Evolutionary conservation across 345 rosid genomes (phyloP).

Genomic region (Hypericum androsaemum): DNA sequence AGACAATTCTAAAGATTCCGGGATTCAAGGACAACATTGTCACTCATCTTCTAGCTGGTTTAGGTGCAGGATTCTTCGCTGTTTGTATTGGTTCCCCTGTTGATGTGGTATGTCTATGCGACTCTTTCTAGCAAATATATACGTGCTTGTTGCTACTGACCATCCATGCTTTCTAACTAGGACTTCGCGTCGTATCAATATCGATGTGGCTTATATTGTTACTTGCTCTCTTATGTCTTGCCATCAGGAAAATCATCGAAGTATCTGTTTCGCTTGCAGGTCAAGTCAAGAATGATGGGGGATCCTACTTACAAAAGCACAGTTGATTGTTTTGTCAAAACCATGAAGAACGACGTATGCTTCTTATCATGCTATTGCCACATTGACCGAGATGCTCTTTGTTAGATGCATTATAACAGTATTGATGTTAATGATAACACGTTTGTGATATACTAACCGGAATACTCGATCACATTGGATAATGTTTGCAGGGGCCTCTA

Average conservation of each 20-base stretch:
- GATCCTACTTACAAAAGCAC: conserved; percentile 88
- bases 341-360: conserved; percentile 77
- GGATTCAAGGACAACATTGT: conserved; percentile 88
- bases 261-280: conserved; percentile 35
- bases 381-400: too few relatives aligned
- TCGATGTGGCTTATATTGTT: too few relatives aligned
- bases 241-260: too few relatives aligned
- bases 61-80: conserved; percentile 96
- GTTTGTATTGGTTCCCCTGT: conserved; percentile 99
- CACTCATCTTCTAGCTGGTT: conserved; percentile 86
- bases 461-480: neutral
- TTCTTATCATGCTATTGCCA: neutral
- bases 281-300: conserved; percentile 99
- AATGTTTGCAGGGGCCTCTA: conserved; percentile 54
- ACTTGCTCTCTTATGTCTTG: too few relatives aligned
- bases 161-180: too few relatives aligned
- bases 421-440: too few relatives aligned
- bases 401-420: too few relatives aligned
- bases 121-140: too few relatives aligned
- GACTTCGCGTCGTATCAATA: too few relatives aligned
- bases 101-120: conserved; percentile 58
- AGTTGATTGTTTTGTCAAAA: conserved; percentile 84
- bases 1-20: conserved; percentile 89
- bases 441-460: too few relatives aligned
- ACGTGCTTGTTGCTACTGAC: too few relatives aligned